Conservation (phyloP, 2,329 filamentous ascomycete species). For the Fusarium brevicatenulatum region DNA sequence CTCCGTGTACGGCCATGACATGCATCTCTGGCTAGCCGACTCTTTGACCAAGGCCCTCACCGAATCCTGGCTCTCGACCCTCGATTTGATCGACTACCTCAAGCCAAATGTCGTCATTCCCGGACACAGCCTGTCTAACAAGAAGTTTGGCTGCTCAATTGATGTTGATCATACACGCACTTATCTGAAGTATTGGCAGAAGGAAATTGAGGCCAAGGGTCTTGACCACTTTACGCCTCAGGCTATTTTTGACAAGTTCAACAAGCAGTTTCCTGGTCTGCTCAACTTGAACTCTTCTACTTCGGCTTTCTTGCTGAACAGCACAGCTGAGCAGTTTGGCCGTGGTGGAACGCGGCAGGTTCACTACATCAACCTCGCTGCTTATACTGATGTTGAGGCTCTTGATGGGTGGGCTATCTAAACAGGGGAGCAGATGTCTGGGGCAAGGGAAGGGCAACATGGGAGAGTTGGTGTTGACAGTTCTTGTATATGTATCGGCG, state of each 20-base stretch:
- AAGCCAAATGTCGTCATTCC: not conserved
- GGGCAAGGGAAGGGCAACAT: rapidly evolving
- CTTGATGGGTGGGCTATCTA: not conserved
- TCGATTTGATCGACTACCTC: not conserved
- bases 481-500: rapidly evolving
- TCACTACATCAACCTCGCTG: not conserved
- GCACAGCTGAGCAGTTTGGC: not conserved
- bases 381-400: not conserved
- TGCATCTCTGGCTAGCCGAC: not conserved
- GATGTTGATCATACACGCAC: not conserved
- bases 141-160: not conserved
- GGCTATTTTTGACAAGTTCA: not conserved
- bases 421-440: rapidly evolving
- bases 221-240: not conserved
- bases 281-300: not conserved
- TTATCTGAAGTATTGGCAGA: not conserved
- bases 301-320: not conserved
- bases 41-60: not conserved
- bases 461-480: too few relatives aligned
- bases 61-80: not conserved
- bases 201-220: not conserved
- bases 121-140: not conserved
- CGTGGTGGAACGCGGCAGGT: not conserved
- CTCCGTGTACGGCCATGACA: not conserved
- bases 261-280: not conserved